Percentiles rank a stretch among this genome's conserved stretches.
phyloP scores from a whole-genome alignment of 305 asterid genomes.

The Rubia balearica region DNA sequence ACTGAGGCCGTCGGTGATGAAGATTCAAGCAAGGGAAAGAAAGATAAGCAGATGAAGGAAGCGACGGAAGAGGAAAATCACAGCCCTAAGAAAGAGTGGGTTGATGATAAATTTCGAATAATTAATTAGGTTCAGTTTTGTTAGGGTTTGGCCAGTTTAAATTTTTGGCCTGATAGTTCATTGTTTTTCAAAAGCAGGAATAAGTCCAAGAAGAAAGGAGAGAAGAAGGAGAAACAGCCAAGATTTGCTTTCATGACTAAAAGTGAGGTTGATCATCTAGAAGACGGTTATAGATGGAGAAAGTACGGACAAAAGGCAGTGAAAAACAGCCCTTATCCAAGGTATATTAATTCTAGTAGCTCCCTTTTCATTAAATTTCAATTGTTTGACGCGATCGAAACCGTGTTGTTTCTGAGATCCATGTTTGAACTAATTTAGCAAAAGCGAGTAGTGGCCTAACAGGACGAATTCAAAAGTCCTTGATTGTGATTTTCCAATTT shows the following conservation, averaged over 20 bases:
- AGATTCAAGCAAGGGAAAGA: conserved; percentile 39
- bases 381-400: background rate
- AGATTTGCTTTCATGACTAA: conserved; percentile 79
- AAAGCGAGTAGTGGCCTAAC: conserved; percentile 10
- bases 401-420: background rate
- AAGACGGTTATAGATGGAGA: conserved; percentile 94
- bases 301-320: conserved; percentile 95
- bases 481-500: conserved; percentile 8
- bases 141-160: conserved; percentile 14
- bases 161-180: background rate
- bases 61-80: conserved; percentile 31
- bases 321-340: conserved; percentile 82
- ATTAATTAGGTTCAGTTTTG: background rate
- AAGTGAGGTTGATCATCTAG: conserved; percentile 85
- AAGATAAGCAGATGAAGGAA: conserved; percentile 30
- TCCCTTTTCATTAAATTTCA: background rate
- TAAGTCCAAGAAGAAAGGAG: conserved; percentile 58
- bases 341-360: conserved; percentile 27
- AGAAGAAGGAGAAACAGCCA: conserved; percentile 58
- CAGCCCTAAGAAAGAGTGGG: conserved; percentile 44
- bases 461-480: background rate
- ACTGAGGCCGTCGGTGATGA: conserved; percentile 47
- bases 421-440: background rate
- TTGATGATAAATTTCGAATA: background rate
- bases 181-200: conserved; percentile 23